Percentiles rank a stretch among this genome's conserved stretches.
Evolutionary conservation across 495 filamentous ascomycete species (phyloP).

Genomic region (Neurospora tetrasperma): DNA sequence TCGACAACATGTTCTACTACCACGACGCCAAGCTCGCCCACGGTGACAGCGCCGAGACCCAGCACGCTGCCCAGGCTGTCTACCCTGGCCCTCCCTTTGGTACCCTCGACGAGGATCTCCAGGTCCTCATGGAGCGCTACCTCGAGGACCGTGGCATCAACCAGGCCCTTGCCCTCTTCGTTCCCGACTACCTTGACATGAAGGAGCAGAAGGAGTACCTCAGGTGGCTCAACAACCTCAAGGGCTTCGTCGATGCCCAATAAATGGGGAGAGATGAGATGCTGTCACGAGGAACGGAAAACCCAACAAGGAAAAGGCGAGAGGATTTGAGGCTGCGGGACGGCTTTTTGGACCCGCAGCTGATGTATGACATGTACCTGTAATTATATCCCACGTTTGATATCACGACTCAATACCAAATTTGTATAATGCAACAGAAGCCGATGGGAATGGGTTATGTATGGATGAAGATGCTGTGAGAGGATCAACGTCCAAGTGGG

Average conservation of each 20-base stretch:
- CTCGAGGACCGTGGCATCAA: conserved; percentile 91
- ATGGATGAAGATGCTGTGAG: background rate
- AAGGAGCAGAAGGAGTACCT: conserved; percentile 99
- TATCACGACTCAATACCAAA: background rate
- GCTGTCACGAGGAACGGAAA: background rate
- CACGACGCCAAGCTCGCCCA: conserved; percentile 59
- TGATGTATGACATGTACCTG: background rate
- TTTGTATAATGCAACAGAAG: background rate
- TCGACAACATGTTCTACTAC: conserved; percentile 89
- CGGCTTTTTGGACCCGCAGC: background rate
- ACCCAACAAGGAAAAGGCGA: background rate
- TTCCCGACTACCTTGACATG: conserved; percentile 92
- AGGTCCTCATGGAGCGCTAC: conserved; percentile 84
- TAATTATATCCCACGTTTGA: background rate
- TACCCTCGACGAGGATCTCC: conserved; percentile 92
- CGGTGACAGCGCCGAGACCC: conserved; percentile 32
- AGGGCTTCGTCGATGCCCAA: conserved; percentile 64
- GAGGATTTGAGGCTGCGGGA: background rate
- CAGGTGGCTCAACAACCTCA: conserved; percentile 77
- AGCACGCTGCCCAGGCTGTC: conserved; percentile 50
- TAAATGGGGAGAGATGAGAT: background rate
- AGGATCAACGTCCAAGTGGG: background rate
- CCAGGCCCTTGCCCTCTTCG: conserved; percentile 74
- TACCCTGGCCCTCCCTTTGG: conserved; percentile 91
- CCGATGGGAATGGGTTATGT: background rate